Base-by-base conservation (phyloP, 208 protist species). In the Wallacemonas sp. region DNA sequence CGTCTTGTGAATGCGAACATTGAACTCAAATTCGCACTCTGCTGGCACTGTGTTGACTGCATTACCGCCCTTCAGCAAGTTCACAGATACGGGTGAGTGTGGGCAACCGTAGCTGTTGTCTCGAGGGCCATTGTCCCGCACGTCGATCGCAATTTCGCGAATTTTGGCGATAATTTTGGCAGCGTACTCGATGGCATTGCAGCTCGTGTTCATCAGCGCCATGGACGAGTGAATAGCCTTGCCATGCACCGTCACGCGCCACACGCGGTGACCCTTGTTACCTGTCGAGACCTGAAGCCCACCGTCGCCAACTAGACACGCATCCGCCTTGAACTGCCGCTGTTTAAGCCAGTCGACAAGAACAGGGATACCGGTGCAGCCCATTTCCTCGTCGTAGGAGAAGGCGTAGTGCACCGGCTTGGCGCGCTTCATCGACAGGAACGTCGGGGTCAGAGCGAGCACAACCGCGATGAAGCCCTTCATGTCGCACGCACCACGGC, bases 391-490 rank as follows among this genome's bases (percentile, higher is more conserved):
- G 46, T 85, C 74, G 36, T 82, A 82, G 4, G 71, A 74, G 56
- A 79, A 84, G 33, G 74, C 73, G 62, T 73, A 79, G 69, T 88
- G 81, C 0, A 84, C 59, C 5, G 77, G 74, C 63, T 86, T 90
- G 6, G 34, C 39, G 5, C 71, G 72, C 70, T 75, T 72, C 77
- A 84, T 73, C 36, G 66, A 47, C 55, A 76, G 70, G 19, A 78
- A 73, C 31, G 61, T 56, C 22, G 77, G 77, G 4, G 42, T 62
- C 22, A 86, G 69, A 0, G 80, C 62, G 33, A 91, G 56, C 36
- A 61, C 72, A 1, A 91, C 70, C 1, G 84, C 80, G 30, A 88
- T 76, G 49, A 87, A 85, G 31, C 72, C 74, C 63, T 87, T 88
- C 84, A 86, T 86, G 42, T 91, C 77, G n/a, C 68, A 70, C 21